Evolutionary conservation across 148 eudicot species (phyloP).

Genomic region (Silene conica): DNA sequence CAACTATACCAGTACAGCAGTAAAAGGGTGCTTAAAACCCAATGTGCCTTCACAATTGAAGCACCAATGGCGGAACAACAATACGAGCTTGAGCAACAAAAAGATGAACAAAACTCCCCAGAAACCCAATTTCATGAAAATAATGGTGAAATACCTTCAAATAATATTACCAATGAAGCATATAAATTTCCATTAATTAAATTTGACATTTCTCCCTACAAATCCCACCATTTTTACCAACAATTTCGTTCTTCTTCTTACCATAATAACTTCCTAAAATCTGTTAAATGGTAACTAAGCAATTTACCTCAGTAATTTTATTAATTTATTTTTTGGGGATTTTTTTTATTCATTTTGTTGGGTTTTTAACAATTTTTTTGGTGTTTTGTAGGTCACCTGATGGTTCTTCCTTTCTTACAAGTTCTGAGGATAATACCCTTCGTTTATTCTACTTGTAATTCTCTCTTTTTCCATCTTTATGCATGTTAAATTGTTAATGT

Average conservation of each 20-base stretch:
- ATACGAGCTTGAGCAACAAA: conserved; percentile 13
- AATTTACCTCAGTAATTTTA: background rate
- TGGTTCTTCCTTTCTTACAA: conserved; percentile 75
- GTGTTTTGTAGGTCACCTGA: conserved; percentile 74
- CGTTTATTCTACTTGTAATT: conserved; percentile 64
- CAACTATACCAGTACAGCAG: no score
- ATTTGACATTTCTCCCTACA: conserved; percentile 53
- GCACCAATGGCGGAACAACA: conserved; percentile 35
- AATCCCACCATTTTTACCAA: conserved; percentile 59
- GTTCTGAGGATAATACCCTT: conserved; percentile 70
- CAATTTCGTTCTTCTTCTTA: conserved; percentile 61
- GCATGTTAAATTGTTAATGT: background rate
- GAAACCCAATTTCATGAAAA: conserved; percentile 17
- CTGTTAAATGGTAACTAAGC: conserved; percentile 56
- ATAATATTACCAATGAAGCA: conserved; percentile 15
- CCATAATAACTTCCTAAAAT: conserved; percentile 87
- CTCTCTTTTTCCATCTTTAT: background rate
- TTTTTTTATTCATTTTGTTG: background rate
- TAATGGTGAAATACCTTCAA: conserved; percentile 7
- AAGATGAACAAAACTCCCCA: background rate
- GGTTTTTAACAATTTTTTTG: background rate
- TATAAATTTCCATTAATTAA: conserved; percentile 53
- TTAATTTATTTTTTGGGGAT: background rate
- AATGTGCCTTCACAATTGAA: background rate
- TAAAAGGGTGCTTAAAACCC: background rate